Evolutionary conservation across 2,329 filamentous ascomycete species (phyloP), one percentile per base, ranked within the genome.

Genomic region (Colletotrichum noveboracense): DNA sequence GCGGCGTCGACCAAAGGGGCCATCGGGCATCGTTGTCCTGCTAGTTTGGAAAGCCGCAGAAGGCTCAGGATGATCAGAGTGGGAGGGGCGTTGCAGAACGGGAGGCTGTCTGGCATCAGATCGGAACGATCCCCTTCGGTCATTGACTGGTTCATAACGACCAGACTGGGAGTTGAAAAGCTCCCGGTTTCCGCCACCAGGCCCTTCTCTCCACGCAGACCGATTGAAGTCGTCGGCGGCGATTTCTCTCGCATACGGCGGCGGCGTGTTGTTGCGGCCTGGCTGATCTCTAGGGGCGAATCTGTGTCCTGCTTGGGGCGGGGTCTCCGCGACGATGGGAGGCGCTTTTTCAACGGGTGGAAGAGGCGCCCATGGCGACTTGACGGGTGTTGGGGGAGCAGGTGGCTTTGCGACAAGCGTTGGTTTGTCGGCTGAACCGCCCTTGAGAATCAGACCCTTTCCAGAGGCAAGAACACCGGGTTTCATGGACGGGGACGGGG

Each of bases 91-190:
- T 82, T 98, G 96, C 61, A 98, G 86, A 10, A 98, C 86, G 16
- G 95, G 91, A 28, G 95, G 94, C 78, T 96, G 93, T 65, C 91
- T 89, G 76, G 88, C 85, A 69, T 97, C 94, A 71, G 92, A 91
- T 67, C 94, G 91, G 78, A 91, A 87, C 34, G 94, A 92, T 21
- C 91, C 92, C 78, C 95, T 92, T 48, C 96, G 93, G 77, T 98
- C 95, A 68, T 91, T 88, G 5, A 96, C 96, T 18, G 96, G 96
- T 82, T 98, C 96, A 79, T 98, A 98, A 66, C 95, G 93, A 21
- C 96, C 96, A 70, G 95, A 98, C 71, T 97, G 94, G n/a, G 96
- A 98, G 83, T 98, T 98, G 86, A 93, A 98, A 0, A 98, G 88
- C 83, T 98, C 96, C 72, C 94, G 90, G 77, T 91, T 93, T 13